Evolutionary conservation across 257 asterid genomes (phyloP).

Genomic region (Nicotiana otophora): DNA sequence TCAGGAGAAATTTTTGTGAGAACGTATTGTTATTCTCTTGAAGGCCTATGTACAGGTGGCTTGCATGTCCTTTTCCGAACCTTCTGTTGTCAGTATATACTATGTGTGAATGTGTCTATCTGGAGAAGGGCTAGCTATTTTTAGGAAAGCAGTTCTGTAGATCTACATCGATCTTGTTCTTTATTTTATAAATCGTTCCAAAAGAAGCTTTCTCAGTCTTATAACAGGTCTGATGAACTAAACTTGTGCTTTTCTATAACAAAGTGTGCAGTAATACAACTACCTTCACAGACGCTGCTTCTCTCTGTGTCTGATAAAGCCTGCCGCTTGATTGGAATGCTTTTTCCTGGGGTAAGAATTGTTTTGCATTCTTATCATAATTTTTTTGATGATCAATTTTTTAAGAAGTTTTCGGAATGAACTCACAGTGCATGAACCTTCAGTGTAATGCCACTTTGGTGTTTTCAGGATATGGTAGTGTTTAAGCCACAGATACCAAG

Average conservation of each 20-base stretch:
- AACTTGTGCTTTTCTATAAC: background rate
- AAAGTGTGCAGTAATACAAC: conserved; percentile 96
- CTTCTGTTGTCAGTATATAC: background rate
- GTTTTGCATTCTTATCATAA: background rate
- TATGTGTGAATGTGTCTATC: background rate
- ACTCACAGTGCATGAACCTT: background rate
- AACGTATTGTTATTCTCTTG: background rate
- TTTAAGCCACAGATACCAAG: conserved; percentile 87
- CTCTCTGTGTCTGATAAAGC: conserved; percentile 96
- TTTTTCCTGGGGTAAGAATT: conserved; percentile 88
- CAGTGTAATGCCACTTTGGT: background rate
- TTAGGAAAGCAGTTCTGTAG: background rate
- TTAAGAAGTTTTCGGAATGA: background rate
- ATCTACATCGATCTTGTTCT: background rate
- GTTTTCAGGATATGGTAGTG: conserved; percentile 87
- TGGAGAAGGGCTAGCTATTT: background rate
- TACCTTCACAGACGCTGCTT: conserved; percentile 90
- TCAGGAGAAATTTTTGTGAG: background rate
- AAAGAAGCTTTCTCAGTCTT: background rate
- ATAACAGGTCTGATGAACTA: background rate
- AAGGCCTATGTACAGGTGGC: background rate
- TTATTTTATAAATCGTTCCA: background rate
- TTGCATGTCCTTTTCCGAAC: background rate
- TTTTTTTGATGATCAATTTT: background rate
- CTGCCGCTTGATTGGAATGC: conserved; percentile 94